Conservation (phyloP, 2,329 filamentous ascomycete species). For the Sporothrix protearum region DNA sequence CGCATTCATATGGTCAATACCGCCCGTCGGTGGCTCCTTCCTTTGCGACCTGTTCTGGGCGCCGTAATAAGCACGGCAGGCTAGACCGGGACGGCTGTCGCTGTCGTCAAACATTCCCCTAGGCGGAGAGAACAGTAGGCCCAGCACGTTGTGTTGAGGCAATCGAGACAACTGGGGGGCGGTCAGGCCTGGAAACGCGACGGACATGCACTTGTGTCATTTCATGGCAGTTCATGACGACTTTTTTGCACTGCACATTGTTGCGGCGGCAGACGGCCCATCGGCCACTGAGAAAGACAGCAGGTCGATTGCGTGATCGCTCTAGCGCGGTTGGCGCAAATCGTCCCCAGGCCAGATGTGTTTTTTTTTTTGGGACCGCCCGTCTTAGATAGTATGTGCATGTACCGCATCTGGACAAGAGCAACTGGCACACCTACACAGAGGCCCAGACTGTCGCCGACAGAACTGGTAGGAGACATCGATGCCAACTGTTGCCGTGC, state of each 20-base stretch:
- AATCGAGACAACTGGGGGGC: background rate
- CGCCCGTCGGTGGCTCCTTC: slow-evolving; percentile 17
- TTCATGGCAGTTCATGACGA: slow-evolving; percentile 19
- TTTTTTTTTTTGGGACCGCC: slow-evolving; percentile 11
- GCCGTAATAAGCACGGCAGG: slow-evolving; percentile 16
- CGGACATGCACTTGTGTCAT: slow-evolving; percentile 15
- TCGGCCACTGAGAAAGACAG: slow-evolving; percentile 23
- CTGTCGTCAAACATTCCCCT: slow-evolving; percentile 11
- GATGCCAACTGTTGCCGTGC: background rate
- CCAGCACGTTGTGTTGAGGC: background rate
- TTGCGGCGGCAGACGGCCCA: slow-evolving; percentile 15
- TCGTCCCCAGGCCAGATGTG: background rate
- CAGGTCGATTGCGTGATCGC: slow-evolving; percentile 37
- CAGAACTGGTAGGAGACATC: background rate
- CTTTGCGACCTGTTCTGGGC: slow-evolving; percentile 5
- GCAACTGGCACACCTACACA: too few relatives aligned
- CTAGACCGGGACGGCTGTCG: slow-evolving; percentile 23
- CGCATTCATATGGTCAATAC: slow-evolving; percentile 21
- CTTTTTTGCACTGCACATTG: slow-evolving; percentile 6
- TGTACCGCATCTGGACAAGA: slow-evolving; percentile 18
- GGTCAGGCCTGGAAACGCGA: background rate
- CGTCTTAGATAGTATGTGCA: background rate
- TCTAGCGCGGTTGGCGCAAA: slow-evolving; percentile 30
- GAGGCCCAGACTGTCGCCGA: background rate
- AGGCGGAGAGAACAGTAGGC: background rate